These are phyloP conservation scores for Saururus chinensis DNA, from an alignment of 164 flowering plant genomes.

Conservation along the genomic window DNA sequence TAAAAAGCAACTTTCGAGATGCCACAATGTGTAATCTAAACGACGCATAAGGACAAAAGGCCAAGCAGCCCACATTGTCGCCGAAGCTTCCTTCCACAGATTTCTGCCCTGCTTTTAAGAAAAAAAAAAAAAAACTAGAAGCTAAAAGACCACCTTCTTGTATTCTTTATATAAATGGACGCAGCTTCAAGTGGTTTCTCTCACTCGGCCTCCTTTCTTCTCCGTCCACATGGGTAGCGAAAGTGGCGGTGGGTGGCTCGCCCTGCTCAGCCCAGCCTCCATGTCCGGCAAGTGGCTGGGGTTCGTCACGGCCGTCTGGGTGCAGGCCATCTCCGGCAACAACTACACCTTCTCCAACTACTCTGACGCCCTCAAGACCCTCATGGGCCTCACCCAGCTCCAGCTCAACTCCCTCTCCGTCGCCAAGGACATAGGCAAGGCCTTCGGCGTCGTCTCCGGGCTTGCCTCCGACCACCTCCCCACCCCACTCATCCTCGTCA, in stretches of 20 bases:
- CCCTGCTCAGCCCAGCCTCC: slow-evolving; percentile 9
- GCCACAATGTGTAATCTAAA: too few relatives aligned
- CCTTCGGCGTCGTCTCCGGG: slow-evolving; percentile 73
- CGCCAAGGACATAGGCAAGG: slow-evolving; percentile 29
- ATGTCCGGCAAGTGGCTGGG: slow-evolving; percentile 71
- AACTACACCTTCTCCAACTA: slow-evolving; percentile 82
- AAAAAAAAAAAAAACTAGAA: too few relatives aligned
- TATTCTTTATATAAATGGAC: too few relatives aligned
- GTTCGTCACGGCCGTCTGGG: slow-evolving; percentile 83
- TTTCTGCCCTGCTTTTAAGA: too few relatives aligned
- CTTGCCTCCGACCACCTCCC: slow-evolving; percentile 56
- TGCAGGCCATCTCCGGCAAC: slow-evolving; percentile 80
- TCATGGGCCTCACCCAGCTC: slow-evolving; percentile 64
- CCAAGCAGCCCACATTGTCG: too few relatives aligned
- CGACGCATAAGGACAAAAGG: too few relatives aligned
- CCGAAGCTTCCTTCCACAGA: too few relatives aligned
- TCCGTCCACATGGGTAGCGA: too few relatives aligned
- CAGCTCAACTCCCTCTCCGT: slow-evolving; percentile 46
- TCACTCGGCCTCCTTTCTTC: too few relatives aligned
- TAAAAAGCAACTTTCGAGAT: too few relatives aligned
- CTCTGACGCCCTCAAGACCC: slow-evolving; percentile 62
- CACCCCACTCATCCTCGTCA: slow-evolving; percentile 52
- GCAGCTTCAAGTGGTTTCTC: too few relatives aligned
- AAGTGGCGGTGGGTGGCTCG: neutral
- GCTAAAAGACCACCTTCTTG: too few relatives aligned